These are phyloP conservation scores for Neospermospora avenae DNA, from an alignment of 2,329 filamentous ascomycete genomes.

Conservation along the genomic window DNA sequence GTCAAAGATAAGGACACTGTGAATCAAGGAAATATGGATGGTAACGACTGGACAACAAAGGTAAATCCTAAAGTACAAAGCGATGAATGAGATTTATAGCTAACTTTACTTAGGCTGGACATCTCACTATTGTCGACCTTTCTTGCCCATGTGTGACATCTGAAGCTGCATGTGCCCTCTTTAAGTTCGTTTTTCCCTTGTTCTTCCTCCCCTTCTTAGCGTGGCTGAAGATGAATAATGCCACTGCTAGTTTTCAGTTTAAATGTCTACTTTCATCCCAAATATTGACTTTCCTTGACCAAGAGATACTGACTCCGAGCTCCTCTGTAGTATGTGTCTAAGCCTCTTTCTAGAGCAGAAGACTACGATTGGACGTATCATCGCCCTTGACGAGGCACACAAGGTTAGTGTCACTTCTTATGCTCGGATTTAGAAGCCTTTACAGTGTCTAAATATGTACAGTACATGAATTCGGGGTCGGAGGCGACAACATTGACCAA, in stretches of 20 bases:
- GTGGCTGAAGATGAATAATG: too few species aligned
- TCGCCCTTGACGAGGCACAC: constrained; percentile 76
- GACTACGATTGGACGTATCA: constrained; percentile 49
- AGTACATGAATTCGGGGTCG: constrained; percentile 58
- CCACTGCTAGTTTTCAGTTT: too few species aligned
- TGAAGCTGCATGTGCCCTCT: constrained; percentile 63
- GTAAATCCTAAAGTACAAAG: constrained; percentile 1
- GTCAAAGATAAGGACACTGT: not conserved
- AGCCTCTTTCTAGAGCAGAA: constrained; percentile 60
- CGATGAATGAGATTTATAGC: not conserved
- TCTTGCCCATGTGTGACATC: constrained; percentile 68
- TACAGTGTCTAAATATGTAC: not conserved
- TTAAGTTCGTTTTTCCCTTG: too few species aligned
- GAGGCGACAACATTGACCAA: constrained; percentile 59
- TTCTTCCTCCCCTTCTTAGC: too few species aligned
- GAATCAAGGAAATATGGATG: not conserved
- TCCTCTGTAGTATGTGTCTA: too few species aligned
- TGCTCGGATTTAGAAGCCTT: too few species aligned
- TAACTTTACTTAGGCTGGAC: constrained; percentile 57
- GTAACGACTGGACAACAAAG: constrained; percentile 28
- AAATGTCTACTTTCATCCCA: too few species aligned
- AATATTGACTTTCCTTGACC: too few species aligned
- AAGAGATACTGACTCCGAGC: too few species aligned
- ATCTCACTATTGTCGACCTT: constrained; percentile 66
- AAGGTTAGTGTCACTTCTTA: constrained; percentile 46